phyloP scores from a whole-genome alignment of 2,329 filamentous ascomycete species.

The Diaporthe citriasiana region DNA sequence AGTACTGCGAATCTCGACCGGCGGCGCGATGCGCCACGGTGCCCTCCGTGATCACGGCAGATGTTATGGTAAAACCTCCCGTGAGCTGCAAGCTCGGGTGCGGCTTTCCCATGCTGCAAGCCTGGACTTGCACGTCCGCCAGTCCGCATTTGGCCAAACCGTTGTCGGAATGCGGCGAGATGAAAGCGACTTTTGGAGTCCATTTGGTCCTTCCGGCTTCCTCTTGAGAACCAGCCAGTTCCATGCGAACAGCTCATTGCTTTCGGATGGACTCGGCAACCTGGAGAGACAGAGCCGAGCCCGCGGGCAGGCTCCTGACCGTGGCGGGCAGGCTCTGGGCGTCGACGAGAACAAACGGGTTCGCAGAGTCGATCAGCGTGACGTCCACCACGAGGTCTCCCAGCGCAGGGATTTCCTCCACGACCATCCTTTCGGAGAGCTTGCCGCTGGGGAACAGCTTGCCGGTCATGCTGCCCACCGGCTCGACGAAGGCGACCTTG shows the following conservation, averaged over 20 bases:
- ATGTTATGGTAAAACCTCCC: neutral
- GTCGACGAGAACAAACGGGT: constrained; percentile 1
- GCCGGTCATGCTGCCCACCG: neutral
- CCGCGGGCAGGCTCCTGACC: neutral
- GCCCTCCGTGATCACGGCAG: neutral
- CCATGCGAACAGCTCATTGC: neutral
- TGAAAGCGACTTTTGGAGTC: neutral
- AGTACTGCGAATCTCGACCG: too few relatives aligned
- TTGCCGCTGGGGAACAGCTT: neutral
- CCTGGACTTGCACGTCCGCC: neutral
- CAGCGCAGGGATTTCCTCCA: neutral
- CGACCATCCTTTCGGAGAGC: neutral
- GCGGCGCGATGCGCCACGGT: neutral
- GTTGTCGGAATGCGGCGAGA: neutral
- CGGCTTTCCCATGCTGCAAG: constrained; percentile 12
- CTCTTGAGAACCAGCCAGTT: neutral
- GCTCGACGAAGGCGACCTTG: neutral
- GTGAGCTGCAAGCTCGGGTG: constrained; percentile 15
- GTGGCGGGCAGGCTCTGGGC: neutral
- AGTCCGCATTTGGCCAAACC: neutral
- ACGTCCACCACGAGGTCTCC: constrained; percentile 4
- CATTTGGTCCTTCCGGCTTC: neutral
- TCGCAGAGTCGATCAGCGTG: neutral
- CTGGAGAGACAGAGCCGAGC: neutral
- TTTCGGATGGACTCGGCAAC: neutral